phyloP scores from a whole-genome alignment of 2,329 filamentous ascomycete genomes.

The Cladosporium sp. region DNA sequence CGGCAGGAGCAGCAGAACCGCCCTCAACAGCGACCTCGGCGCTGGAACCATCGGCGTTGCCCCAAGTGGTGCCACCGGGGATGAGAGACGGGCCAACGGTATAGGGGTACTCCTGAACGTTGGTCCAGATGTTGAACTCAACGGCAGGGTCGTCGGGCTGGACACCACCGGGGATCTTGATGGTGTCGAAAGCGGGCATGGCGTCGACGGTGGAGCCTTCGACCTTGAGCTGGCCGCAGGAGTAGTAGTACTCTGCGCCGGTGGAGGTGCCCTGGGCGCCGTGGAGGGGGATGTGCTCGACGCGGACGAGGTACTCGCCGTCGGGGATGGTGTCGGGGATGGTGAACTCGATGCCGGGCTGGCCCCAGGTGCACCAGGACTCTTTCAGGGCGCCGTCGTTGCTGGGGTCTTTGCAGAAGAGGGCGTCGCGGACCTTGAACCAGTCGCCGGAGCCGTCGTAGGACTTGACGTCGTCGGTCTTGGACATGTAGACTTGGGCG shows the following conservation, averaged over 20 bases:
- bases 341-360: constrained; percentile 23
- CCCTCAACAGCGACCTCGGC: background rate
- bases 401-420: constrained; percentile 6
- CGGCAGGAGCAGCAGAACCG: background rate
- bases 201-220: constrained; percentile 10
- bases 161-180: constrained; percentile 16
- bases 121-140: constrained; percentile 15
- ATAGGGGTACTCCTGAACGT: constrained; percentile 9
- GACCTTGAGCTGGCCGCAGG: constrained; percentile 26
- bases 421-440: constrained; percentile 20
- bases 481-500: constrained; percentile 24
- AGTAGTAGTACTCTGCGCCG: constrained; percentile 36
- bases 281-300: constrained; percentile 53
- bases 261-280: constrained; percentile 38
- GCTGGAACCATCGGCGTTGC: constrained; percentile 13
- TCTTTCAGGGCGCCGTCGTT: constrained; percentile 12
- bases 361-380: constrained; percentile 15
- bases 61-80: constrained; percentile 13
- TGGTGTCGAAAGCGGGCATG: constrained; percentile 8
- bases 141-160: constrained; percentile 13
- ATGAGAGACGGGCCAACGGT: constrained; percentile 10
- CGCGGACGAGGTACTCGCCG: constrained; percentile 53
- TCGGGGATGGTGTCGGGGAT: constrained; percentile 50
- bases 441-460: constrained; percentile 19
- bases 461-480: constrained; percentile 15